These are phyloP conservation scores for Sugiyamaella paludigena DNA, from an alignment of 1,139 yeast species.

Conservation along the genomic window DNA sequence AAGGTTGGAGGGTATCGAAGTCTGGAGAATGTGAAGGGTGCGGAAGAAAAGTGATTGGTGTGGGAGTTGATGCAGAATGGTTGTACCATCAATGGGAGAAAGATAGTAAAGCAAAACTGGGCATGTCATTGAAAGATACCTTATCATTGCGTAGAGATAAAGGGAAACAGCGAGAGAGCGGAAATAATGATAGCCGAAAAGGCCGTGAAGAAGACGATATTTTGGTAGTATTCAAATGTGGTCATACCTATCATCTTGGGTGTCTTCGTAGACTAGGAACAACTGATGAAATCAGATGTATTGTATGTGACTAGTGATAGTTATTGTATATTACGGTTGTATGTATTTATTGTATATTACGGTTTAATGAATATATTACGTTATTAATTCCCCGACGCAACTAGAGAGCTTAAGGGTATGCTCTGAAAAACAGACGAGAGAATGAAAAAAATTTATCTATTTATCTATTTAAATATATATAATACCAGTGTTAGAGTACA, in stretches of 20 bases:
- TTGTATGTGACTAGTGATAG: constrained; percentile 23
- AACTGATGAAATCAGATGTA: constrained; percentile 18
- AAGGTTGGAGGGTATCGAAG: constrained; percentile 60
- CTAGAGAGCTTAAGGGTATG: too few species aligned
- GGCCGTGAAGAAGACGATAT: constrained; percentile 19
- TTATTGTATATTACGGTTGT: constrained; percentile 2
- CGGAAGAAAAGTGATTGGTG: constrained; percentile 64
- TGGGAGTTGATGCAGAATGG: constrained; percentile 45
- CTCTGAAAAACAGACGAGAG: too few species aligned
- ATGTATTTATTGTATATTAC: constrained; percentile 4
- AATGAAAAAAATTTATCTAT: too few species aligned
- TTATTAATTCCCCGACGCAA: too few species aligned
- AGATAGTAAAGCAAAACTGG: constrained; percentile 20
- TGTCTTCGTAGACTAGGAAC: constrained; percentile 53
- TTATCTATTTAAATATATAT: too few species aligned
- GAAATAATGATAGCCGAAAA: not conserved
- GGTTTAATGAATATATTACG: not conserved
- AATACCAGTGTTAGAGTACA: not conserved
- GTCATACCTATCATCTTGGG: constrained; percentile 65
- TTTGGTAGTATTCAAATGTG: constrained; percentile 51
- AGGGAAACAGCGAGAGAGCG: constrained; percentile 5
- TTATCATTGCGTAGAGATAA: not conserved
- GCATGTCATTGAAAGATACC: not conserved
- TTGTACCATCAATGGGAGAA: constrained; percentile 36
- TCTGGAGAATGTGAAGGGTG: constrained; percentile 66